Evolutionary conservation across 2,329 filamentous ascomycete species (phyloP), one percentile per base, ranked within the genome.

Genomic region (Aspergillus fischeri): DNA sequence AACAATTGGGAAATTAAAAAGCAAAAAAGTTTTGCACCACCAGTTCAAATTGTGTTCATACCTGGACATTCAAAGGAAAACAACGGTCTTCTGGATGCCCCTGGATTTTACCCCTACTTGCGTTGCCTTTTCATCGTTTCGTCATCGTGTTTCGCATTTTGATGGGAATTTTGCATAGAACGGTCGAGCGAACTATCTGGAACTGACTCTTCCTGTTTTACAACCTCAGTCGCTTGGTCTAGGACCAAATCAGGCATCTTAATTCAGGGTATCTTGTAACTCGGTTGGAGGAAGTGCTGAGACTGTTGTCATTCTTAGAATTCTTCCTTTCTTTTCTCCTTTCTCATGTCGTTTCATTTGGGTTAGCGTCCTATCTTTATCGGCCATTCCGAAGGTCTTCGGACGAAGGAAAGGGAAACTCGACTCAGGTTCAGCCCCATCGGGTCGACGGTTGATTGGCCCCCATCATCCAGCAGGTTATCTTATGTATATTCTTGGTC

Each of bases 151-250:
- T 54, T 45, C 50, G 53, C 35, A 44, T 49, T 51, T 60, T 56
- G 57, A 58, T 52, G 51, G 55, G 35, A 28, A 42, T 63, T 59
- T 64, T 61, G 62, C 63, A 65, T 65, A 63, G 61, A 67, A 59
- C 56, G 59, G 60, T 57, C 60, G 51, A 63, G 56, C 58, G 57
- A 58, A 57, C 47, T 59, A 47, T 50, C 41, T 54, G 54, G 52
- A 55, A 56, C 59, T 53, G 35, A 53, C 54, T 58, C 49, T 57
- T 58, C 56, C 51, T 49, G 47, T 20, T 54, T 47, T 14, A 35
- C 57, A 28, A 54, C 35, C 48, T 47, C 63, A 24, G 21, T 51
- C 49, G 14, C 21, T 56, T 49, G 53, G 53, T 47, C 42, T 56
- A 64, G 61, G 62, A 64, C 58, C 56, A 61, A 51, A 52, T 51